A percentile compares a stretch with the other conserved stretches of the same genome.
Conservation (phyloP, 768 basidiomycete genomes). For the Tephrocybe sp. region DNA sequence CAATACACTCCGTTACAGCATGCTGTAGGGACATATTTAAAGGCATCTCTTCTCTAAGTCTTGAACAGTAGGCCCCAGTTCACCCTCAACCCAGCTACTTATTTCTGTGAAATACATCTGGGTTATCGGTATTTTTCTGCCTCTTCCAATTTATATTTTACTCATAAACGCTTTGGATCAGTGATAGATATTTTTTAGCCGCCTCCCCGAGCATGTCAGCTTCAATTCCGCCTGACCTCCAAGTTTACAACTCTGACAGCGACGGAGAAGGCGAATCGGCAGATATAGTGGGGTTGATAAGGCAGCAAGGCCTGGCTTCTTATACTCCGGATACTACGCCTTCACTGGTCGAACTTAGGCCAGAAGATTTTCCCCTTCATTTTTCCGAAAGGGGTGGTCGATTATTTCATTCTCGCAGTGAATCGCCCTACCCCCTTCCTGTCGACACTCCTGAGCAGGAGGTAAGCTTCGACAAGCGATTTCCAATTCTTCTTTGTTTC, state of each 20-base stretch:
- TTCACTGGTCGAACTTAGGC: slow-evolving; percentile 34
- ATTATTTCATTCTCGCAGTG: slow-evolving; percentile 66
- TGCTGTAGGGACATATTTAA: too few relatives aligned
- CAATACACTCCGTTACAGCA: too few relatives aligned
- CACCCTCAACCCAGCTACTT: not conserved
- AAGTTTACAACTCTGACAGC: slow-evolving; percentile 17
- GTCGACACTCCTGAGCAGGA: slow-evolving; percentile 68
- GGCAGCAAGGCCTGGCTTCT: not conserved
- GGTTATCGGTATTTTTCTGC: not conserved
- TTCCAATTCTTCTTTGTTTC: not conserved
- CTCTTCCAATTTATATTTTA: too few relatives aligned
- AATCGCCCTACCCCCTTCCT: slow-evolving; percentile 68
- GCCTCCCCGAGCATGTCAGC: slow-evolving; percentile 9
- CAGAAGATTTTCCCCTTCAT: slow-evolving; percentile 56
- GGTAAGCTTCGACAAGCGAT: slow-evolving; percentile 36
- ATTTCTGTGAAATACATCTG: not conserved
- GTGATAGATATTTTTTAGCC: not conserved
- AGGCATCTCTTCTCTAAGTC: too few relatives aligned
- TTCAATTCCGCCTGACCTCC: slow-evolving; percentile 7
- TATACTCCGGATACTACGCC: slow-evolving; percentile 11
- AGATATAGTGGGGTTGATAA: not conserved
- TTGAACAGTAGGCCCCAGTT: too few relatives aligned
- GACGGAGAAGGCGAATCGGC: slow-evolving; percentile 16
- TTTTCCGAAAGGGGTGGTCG: slow-evolving; percentile 58
- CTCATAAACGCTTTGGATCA: too few relatives aligned